Evolutionary conservation across 257 asterid genomes (phyloP).

Genomic region (Solanum bukasovii): DNA sequence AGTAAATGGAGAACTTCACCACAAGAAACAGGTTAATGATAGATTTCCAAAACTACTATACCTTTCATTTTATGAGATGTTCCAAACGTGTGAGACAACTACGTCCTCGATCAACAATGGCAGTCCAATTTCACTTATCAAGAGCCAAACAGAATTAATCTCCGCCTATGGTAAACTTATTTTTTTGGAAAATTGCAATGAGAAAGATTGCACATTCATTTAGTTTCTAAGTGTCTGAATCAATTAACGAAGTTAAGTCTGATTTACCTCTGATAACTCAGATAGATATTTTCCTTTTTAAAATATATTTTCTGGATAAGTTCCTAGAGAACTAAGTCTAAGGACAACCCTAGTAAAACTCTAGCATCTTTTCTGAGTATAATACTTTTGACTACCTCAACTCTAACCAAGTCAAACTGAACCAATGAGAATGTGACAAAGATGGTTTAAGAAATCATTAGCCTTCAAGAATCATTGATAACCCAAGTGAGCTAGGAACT

Average conservation of each 20-base stretch:
- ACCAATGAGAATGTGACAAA: neutral
- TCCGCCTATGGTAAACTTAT: neutral
- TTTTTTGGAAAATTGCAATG: neutral
- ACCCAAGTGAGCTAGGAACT: neutral
- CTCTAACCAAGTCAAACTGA: neutral
- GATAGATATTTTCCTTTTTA: neutral
- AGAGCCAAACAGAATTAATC: neutral
- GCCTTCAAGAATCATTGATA: neutral
- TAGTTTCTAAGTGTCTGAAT: neutral
- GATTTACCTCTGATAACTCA: neutral
- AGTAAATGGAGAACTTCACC: neutral
- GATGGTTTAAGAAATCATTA: neutral
- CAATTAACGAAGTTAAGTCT: neutral
- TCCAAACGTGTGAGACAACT: neutral
- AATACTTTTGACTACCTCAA: neutral
- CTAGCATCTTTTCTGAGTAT: neutral
- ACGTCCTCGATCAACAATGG: neutral
- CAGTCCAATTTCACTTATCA: neutral
- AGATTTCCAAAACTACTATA: neutral
- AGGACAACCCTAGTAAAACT: neutral
- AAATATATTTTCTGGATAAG: neutral
- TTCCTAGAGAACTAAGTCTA: neutral
- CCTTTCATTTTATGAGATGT: neutral
- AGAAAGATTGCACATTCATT: neutral
- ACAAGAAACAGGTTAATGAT: neutral